Evolutionary conservation across 1,284 basidiomycete genomes (phyloP).

Genomic region (Ceratobasidium sp.): DNA sequence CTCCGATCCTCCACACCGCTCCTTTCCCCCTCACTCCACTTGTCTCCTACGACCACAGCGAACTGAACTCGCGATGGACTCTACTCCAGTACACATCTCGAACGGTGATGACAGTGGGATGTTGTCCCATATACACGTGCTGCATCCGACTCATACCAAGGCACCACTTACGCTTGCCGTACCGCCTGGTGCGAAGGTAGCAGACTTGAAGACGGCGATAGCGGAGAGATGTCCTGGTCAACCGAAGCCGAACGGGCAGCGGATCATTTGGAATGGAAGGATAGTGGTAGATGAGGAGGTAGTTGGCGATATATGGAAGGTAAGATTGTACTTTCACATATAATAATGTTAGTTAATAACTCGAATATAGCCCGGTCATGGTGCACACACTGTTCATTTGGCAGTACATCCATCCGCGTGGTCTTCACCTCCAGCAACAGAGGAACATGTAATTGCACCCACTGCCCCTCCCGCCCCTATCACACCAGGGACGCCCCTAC

Average conservation of each 20-base stretch:
- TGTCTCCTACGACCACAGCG: not conserved
- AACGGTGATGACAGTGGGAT: not conserved
- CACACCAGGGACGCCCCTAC: not conserved
- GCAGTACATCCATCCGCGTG: slow-evolving; percentile 80
- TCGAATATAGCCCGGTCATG: slow-evolving; percentile 61
- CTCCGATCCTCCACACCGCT: slow-evolving; percentile 29
- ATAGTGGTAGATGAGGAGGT: slow-evolving; percentile 71
- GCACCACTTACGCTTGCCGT: slow-evolving; percentile 53
- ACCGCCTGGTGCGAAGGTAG: slow-evolving; percentile 61
- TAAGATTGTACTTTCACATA: slow-evolving; percentile 52
- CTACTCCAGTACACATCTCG: not conserved
- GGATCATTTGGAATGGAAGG: slow-evolving; percentile 78
- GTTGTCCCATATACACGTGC: slow-evolving; percentile 23
- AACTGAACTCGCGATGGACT: not conserved
- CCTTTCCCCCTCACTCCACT: not conserved
- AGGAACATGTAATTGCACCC: slow-evolving; percentile 45
- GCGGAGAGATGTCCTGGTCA: slow-evolving; percentile 67
- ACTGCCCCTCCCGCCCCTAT: not conserved
- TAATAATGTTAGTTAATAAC: slow-evolving; percentile 28
- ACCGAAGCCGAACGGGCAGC: slow-evolving; percentile 72
- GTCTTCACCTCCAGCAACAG: slow-evolving; percentile 63
- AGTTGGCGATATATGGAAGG: slow-evolving; percentile 75
- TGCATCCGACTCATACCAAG: slow-evolving; percentile 25
- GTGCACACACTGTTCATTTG: slow-evolving; percentile 72
- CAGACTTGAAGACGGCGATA: slow-evolving; percentile 75